Percentiles rank a stretch among this genome's conserved stretches.
phyloP scores from a whole-genome alignment of 2,329 filamentous ascomycete species.

The Blastomyces parvus region DNA sequence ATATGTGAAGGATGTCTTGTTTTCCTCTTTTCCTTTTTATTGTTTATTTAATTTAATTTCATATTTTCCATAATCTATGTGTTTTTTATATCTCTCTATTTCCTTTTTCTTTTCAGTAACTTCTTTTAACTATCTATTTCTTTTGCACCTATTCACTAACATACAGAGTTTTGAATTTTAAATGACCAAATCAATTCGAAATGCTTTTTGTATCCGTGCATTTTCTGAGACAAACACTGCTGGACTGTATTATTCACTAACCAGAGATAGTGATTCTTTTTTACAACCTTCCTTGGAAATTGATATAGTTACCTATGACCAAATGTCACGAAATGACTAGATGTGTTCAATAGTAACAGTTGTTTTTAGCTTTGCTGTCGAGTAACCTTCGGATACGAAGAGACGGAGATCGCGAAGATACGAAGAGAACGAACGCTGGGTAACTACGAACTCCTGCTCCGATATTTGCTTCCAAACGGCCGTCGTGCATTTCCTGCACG shows the following conservation, averaged over 20 bases:
- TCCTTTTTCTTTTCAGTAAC: constrained; percentile 2
- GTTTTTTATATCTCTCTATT: neutral
- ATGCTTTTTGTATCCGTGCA: neutral
- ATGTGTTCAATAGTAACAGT: neutral
- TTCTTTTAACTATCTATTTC: neutral
- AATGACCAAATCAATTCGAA: neutral
- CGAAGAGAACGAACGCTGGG: no score
- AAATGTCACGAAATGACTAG: neutral
- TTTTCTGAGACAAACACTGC: neutral
- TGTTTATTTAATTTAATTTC: neutral
- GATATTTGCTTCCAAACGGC: neutral
- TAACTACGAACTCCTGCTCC: no score
- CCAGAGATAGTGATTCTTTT: neutral
- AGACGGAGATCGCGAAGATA: no score
- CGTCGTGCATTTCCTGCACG: neutral
- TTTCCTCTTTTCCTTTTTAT: neutral
- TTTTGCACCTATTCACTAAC: neutral
- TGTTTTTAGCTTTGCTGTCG: neutral
- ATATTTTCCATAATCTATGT: neutral
- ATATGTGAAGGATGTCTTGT: constrained; percentile 1
- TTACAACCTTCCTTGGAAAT: no score
- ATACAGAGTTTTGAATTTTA: neutral
- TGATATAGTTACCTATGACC: neutral
- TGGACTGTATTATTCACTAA: neutral
- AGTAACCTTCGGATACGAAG: neutral